phyloP scores from a whole-genome alignment of 176 grass and related monocot species.

The Neostapfia colusana region DNA sequence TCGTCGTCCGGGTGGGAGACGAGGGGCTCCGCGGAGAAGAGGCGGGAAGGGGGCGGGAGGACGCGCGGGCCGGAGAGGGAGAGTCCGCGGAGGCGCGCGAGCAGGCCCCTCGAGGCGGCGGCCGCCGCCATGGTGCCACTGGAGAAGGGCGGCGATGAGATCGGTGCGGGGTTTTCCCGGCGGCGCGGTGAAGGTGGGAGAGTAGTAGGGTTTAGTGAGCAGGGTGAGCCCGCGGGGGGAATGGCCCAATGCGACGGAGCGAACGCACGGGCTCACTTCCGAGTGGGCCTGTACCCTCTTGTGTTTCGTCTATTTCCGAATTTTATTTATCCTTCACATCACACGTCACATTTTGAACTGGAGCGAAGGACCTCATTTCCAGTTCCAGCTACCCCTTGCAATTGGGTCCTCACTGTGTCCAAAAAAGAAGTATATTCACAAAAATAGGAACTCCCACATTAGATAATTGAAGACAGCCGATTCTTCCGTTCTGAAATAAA shows the following conservation, averaged over 20 bases:
- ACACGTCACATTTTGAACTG: too few species aligned
- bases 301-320: not conserved
- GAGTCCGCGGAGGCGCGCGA: slow-evolving; percentile 55
- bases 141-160: slow-evolving; percentile 27
- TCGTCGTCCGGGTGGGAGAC: slow-evolving; percentile 46
- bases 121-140: slow-evolving; percentile 63
- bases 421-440: not conserved
- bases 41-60: slow-evolving; percentile 33
- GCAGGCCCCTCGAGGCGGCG: slow-evolving; percentile 80
- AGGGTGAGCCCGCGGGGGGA: slow-evolving; percentile 8
- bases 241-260: slow-evolving; percentile 22
- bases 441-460: not conserved
- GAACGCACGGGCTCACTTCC: not conserved
- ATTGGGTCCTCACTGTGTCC: not conserved
- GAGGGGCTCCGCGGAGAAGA: slow-evolving; percentile 61
- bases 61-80: slow-evolving; percentile 26
- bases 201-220: slow-evolving; percentile 45
- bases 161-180: slow-evolving; percentile 41
- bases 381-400: not conserved
- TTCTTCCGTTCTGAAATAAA: too few species aligned
- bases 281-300: not conserved
- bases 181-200: slow-evolving; percentile 32
- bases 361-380: not conserved
- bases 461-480: not conserved
- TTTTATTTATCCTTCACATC: not conserved